A percentile compares a stretch with the other conserved stretches of the same genome.
Conservation (phyloP, 805 yeast species). For the Candida pseudofarinosa region DNA sequence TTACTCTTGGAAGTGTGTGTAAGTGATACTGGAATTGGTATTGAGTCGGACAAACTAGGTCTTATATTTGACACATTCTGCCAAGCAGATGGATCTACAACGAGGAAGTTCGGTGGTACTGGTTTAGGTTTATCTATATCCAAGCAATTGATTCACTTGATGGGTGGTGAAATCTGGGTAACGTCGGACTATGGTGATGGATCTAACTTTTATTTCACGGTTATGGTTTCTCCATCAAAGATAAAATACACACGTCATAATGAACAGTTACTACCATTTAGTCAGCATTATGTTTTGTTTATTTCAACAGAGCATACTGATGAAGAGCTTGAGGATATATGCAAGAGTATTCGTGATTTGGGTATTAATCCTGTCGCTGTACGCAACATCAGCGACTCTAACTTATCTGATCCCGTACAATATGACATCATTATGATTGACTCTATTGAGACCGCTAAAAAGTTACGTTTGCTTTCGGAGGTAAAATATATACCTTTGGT, state of each 20-base stretch:
- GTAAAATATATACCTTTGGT: constrained; percentile 85
- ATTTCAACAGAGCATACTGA: constrained; percentile 61
- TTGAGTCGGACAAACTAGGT: constrained; percentile 78
- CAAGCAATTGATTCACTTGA: constrained; percentile 77
- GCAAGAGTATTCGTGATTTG: constrained; percentile 47
- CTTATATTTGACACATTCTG: constrained; percentile 86
- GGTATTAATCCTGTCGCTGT: constrained; percentile 63
- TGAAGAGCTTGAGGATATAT: constrained; percentile 48
- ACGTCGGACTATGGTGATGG: constrained; percentile 77
- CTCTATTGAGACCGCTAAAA: constrained; percentile 68
- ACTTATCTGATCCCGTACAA: constrained; percentile 51
- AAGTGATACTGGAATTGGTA: constrained; percentile 88
- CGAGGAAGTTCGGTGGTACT: constrained; percentile 90
- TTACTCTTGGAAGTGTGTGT: constrained; percentile 75
- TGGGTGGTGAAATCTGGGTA: constrained; percentile 96
- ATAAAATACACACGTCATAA: constrained; percentile 59
- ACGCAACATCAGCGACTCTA: constrained; percentile 52
- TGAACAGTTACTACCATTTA: constrained; percentile 69
- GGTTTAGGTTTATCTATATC: constrained; percentile 88
- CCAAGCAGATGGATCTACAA: constrained; percentile 92
- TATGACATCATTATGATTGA: constrained; percentile 84
- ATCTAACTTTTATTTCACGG: constrained; percentile 77
- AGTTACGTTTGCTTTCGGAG: constrained; percentile 64
- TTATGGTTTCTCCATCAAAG: constrained; percentile 70
- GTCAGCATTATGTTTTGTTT: constrained; percentile 64